Percentiles rank a stretch among this genome's conserved stretches.
These are phyloP conservation scores for Xylaria sp. DNA, from an alignment of 2,329 filamentous ascomycete genomes.

Conservation along the genomic window DNA sequence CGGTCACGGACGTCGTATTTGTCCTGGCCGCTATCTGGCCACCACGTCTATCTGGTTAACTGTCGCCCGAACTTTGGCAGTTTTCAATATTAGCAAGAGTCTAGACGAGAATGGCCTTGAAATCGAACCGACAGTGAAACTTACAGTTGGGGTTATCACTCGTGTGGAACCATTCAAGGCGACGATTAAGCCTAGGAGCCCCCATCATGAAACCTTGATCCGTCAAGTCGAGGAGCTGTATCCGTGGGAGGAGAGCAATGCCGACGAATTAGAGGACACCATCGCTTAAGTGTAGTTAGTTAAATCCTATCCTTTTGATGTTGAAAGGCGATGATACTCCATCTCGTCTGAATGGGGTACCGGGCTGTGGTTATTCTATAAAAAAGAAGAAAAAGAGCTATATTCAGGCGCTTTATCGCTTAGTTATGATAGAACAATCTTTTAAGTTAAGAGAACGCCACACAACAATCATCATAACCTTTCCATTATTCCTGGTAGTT, in stretches of 20 bases:
- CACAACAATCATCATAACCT: too few relatives aligned
- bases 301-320: not conserved
- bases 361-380: too few relatives aligned
- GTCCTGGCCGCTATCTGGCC: conserved; percentile 43
- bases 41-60: conserved; percentile 41
- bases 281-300: not conserved
- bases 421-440: too few relatives aligned
- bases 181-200: conserved; percentile 34
- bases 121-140: conserved; percentile 30
- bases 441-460: too few relatives aligned
- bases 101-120: conserved; percentile 46
- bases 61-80: conserved; percentile 50
- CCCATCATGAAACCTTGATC: conserved; percentile 36
- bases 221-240: conserved; percentile 21
- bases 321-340: not conserved
- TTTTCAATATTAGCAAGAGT: conserved; percentile 50
- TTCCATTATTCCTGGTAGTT: too few relatives aligned
- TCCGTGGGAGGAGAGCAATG: conserved; percentile 26
- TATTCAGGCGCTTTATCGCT: too few relatives aligned
- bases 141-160: conserved; percentile 33
- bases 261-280: conserved; percentile 13
- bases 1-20: conserved; percentile 46
- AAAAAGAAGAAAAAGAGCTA: too few relatives aligned
- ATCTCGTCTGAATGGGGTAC: too few relatives aligned
- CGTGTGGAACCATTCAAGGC: conserved; percentile 34